A percentile compares a stretch with the other conserved stretches of the same genome.
phyloP scores from a whole-genome alignment of 2,329 filamentous ascomycete genomes.

The Pseudohalonectria lignicola region DNA sequence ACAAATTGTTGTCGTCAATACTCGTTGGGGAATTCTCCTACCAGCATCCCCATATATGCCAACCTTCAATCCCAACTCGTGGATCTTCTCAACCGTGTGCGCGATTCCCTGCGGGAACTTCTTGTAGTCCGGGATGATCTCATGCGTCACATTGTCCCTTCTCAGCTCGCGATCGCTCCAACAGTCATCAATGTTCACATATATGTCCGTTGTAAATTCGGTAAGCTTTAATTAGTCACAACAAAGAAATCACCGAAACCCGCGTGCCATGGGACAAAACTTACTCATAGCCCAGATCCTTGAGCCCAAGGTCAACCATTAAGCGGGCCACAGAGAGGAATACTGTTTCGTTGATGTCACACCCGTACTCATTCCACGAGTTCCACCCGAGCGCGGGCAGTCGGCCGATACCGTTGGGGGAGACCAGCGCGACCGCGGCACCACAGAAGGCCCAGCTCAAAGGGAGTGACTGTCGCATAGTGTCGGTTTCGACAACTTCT shows the following conservation, averaged over 20 bases:
- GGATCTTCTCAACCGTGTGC: slow-evolving; percentile 39
- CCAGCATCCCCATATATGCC: slow-evolving; percentile 52
- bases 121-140: slow-evolving; percentile 31
- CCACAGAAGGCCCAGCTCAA: no score
- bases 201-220: no score
- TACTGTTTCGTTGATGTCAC: slow-evolving; percentile 36
- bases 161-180: slow-evolving; percentile 33
- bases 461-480: no score
- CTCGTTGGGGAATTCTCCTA: slow-evolving; percentile 7
- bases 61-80: slow-evolving; percentile 45
- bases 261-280: no score
- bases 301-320: slow-evolving; percentile 35
- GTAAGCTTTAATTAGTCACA: no score
- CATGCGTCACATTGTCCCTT: slow-evolving; percentile 26
- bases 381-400: slow-evolving; percentile 36
- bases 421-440: no score
- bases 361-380: slow-evolving; percentile 41
- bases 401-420: slow-evolving; percentile 4
- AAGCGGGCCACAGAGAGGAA: slow-evolving; percentile 34
- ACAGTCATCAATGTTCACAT: slow-evolving; percentile 53
- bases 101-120: slow-evolving; percentile 50
- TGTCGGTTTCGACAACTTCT: no score
- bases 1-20: no score
- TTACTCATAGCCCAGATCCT: slow-evolving; percentile 43
- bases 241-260: no score